Base-by-base conservation (phyloP, 2,329 filamentous ascomycete genomes). In the Trichoderma sp. region DNA sequence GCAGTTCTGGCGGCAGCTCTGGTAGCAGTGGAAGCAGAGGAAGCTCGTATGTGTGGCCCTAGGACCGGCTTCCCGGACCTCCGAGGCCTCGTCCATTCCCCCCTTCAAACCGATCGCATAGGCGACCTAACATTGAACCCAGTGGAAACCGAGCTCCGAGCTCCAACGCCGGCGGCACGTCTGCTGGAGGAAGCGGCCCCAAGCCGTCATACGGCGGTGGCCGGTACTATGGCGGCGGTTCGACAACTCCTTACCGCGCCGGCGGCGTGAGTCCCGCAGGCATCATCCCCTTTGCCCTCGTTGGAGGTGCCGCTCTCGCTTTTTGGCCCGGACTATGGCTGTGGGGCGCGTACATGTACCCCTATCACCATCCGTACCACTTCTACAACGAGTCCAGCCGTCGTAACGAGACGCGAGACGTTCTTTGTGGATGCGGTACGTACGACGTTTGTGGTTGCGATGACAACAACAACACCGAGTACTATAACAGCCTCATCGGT, bases 261-360 rank as follows among this genome's bases (percentile, higher is more conserved):
- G 90, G 89, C 7, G n/a, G 45, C 0, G 82, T 83, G 1, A 84
- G 82, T 1, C 77, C 82, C 4, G 6, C 42, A 7, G 83, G 84
- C 42, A 76, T 87, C 32, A 78, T 81, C 0, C 82, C 87, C 17
- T 77, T 88, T 57, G 76, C 87, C 25, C 78, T 90, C 3, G 74
- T 84, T 4, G 83, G 81, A 4, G 76, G 79, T 12, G 78, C 81
- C 2, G 78, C 80, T 2, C 74, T 90, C 10, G 80, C 81, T 25
- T 84, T 90, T 77, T 89, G 90, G 83, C 86, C 89, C 1, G 89
- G 87, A 4, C 69, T 87, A 42, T 92, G 89, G 88, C 80, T 89
- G 9, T 86, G 86, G 73, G 85, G 86, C 70, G 86, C 86, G 1
- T 90, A 90, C 76, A 80, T 86, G 56, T 92, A 88, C 75, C 75